Evolutionary conservation across 2,329 filamentous ascomycete genomes (phyloP), one percentile per base, ranked within the genome.

Genomic region (Aschersonia sp.): DNA sequence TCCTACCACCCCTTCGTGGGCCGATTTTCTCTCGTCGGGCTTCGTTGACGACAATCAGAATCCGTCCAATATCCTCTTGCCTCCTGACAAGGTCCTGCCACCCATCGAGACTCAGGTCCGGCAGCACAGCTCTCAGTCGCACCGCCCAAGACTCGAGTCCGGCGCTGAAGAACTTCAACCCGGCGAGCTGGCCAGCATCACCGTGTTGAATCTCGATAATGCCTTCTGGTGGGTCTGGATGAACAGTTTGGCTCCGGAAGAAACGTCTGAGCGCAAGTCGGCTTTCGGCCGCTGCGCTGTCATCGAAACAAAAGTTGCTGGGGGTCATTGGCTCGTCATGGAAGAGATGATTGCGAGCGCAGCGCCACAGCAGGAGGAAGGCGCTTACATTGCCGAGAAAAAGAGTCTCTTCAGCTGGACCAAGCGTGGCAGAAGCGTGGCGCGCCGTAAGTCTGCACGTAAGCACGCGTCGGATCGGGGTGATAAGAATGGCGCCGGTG

Each of bases 191-290:
- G 92, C 92, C 32, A 97, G 88, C 60, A 95, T 98, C 59, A 85
- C 78, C 30, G 76, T 76, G 39, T 78, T 97, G 49, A 83, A 92
- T 52, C 72, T 98, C 5, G 92, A 98, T 57, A 90, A 97, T 62
- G 84, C 88, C 1, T 98, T 98, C 64, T 98, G 92, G 92, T 97
- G 92, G 90, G 92, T 97, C 4, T 98, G 92, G 92, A 97, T 98
- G 75, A 94, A 81, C 56, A 97, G 90, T 71, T 69, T 98, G 58
- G 88, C 90, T 1, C 85, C 81, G 1, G 92, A 98, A 58, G 92
- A 98, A 67, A 85, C 89, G 0, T 66, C 80, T 0, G 76, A 83
- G 44, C 80, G 92, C 51, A 98, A 98, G 62, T 83, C 89, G 5
- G 87, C 89, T 0, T 98, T 98, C 62, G 92, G 92, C 39, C 78